Evolutionary conservation across 805 yeast species (phyloP).

Genomic region (Starmera quercuum): DNA sequence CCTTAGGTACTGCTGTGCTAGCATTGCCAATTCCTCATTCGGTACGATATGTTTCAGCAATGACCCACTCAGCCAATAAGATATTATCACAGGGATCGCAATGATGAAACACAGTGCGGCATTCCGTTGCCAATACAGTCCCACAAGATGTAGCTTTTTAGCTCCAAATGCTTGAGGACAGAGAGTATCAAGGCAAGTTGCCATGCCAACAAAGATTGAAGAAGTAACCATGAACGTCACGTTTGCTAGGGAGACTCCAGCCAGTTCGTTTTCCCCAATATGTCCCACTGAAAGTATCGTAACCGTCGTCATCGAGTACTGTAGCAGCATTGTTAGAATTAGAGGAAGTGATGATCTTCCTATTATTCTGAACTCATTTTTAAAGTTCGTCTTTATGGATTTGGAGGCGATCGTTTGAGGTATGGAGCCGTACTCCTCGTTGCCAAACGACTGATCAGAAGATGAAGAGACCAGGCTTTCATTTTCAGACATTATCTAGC

Average conservation of each 20-base stretch:
- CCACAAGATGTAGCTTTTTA: slow-evolving; percentile 46
- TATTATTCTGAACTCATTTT: slow-evolving; percentile 26
- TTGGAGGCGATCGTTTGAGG: too few species aligned
- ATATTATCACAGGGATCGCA: slow-evolving; percentile 45
- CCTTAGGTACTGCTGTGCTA: slow-evolving; percentile 52
- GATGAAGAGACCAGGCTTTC: too few species aligned
- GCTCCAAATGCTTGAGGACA: slow-evolving; percentile 76
- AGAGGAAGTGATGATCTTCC: slow-evolving; percentile 46
- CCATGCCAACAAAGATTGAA: slow-evolving; percentile 61
- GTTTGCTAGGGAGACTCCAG: slow-evolving; percentile 64
- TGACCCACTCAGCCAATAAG: slow-evolving; percentile 51
- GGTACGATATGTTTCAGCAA: slow-evolving; percentile 40
- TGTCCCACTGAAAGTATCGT: slow-evolving; percentile 61
- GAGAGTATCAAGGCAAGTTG: slow-evolving; percentile 63
- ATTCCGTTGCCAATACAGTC: slow-evolving; percentile 55
- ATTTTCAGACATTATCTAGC: too few species aligned
- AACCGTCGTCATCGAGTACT: slow-evolving; percentile 52
- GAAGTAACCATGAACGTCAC: slow-evolving; percentile 59
- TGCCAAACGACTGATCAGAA: too few species aligned
- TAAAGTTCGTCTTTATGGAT: slow-evolving; percentile 1
- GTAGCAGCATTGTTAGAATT: slow-evolving; percentile 53
- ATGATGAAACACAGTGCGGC: slow-evolving; percentile 39
- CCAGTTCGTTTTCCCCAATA: slow-evolving; percentile 56
- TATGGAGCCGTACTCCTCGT: too few species aligned
- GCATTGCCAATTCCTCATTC: slow-evolving; percentile 34